These are phyloP conservation scores for Phytophthora fragariaefolia DNA, from an alignment of 352 stramenopile genomes.

Conservation along the genomic window DNA sequence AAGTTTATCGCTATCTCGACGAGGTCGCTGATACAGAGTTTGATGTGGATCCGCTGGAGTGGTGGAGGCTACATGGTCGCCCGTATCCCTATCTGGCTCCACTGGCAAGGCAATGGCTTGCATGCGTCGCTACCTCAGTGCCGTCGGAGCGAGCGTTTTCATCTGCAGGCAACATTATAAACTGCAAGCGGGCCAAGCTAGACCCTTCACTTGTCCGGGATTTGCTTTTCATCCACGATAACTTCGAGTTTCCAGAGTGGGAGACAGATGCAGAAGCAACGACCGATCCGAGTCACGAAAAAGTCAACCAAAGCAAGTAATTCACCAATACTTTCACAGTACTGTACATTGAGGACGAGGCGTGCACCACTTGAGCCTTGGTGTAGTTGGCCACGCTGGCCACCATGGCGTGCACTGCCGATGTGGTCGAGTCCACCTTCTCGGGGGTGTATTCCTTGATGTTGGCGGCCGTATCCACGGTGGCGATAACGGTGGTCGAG, in stretches of 20 bases:
- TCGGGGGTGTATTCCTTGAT: too few species aligned
- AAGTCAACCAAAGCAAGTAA: neutral
- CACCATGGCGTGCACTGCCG: too few species aligned
- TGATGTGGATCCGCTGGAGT: neutral
- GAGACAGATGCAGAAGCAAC: neutral
- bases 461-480: neutral
- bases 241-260: constrained; percentile 1
- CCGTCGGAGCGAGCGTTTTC: neutral
- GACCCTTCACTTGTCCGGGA: neutral
- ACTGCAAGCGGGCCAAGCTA: neutral
- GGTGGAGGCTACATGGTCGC: neutral
- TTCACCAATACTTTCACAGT: constrained; percentile 1
- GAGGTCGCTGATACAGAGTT: neutral
- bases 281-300: neutral
- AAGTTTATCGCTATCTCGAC: neutral
- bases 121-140: neutral
- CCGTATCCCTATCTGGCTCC: neutral
- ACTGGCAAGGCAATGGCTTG: neutral
- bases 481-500: neutral
- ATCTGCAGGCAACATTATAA: neutral
- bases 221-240: constrained; percentile 1
- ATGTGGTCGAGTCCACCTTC: too few species aligned
- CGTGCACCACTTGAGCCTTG: too few species aligned
- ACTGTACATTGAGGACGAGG: too few species aligned
- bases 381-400: too few species aligned